phyloP scores from a whole-genome alignment of 2,329 filamentous ascomycete species.

The Alternaria alternata region DNA sequence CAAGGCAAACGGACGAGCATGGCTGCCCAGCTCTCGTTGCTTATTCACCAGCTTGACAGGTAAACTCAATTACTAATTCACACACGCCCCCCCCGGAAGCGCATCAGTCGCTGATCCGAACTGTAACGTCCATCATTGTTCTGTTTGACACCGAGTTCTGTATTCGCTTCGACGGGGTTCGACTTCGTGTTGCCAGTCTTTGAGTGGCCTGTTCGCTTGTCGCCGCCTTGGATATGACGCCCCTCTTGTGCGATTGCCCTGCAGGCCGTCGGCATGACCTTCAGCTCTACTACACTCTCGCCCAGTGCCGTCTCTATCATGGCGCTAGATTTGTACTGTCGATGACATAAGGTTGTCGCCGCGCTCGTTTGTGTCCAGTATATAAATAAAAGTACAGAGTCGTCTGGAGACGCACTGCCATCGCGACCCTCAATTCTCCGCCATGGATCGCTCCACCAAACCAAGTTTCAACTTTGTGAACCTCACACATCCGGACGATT shows the following conservation, averaged over 20 bases:
- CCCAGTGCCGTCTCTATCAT: conserved; percentile 8
- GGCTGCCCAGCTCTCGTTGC: neutral
- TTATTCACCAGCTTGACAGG: conserved; percentile 16
- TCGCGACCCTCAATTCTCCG: neutral
- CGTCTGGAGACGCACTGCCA: neutral
- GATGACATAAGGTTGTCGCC: conserved; percentile 17
- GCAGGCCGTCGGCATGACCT: conserved; percentile 12
- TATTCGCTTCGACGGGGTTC: conserved; percentile 3
- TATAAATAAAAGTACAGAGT: conserved; percentile 8
- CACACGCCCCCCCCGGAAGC: conserved; percentile 10
- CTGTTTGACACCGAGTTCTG: neutral
- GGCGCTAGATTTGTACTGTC: neutral
- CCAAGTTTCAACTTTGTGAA: conserved; percentile 44
- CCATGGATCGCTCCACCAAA: conserved; percentile 37
- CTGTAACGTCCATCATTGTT: conserved; percentile 14
- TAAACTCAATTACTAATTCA: conserved; percentile 22
- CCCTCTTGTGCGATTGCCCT: conserved; percentile 9
- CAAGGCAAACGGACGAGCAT: neutral
- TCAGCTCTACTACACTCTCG: conserved; percentile 11
- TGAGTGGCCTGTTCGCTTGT: conserved; percentile 10
- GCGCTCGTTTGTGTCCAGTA: neutral
- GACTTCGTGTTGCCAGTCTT: conserved; percentile 8
- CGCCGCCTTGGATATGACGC: conserved; percentile 7
- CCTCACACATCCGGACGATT: conserved; percentile 41
- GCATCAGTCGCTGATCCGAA: conserved; percentile 9